A percentile compares a stretch with the other conserved stretches of the same genome.
These are phyloP conservation scores for Zychaea mexicana DNA, from an alignment of 371 early-diverging fungal genomes.

Conservation along the genomic window DNA sequence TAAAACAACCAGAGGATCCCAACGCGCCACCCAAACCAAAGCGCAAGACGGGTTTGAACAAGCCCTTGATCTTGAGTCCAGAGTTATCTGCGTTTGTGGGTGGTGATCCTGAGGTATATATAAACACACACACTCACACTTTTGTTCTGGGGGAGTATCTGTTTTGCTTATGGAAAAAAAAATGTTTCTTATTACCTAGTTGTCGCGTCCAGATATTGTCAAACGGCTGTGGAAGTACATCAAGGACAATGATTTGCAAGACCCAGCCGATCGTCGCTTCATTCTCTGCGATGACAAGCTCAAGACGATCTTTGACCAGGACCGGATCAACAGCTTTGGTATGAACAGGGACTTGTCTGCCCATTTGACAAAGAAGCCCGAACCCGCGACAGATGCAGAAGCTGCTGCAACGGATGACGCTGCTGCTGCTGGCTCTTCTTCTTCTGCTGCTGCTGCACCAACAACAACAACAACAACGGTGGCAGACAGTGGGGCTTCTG, in stretches of 20 bases:
- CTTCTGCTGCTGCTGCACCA: neutral
- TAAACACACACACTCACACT: too few species aligned
- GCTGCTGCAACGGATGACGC: neutral
- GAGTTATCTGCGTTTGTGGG: slow-evolving; percentile 50
- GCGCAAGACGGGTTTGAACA: slow-evolving; percentile 53
- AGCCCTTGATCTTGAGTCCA: slow-evolving; percentile 51
- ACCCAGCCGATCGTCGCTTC: slow-evolving; percentile 57
- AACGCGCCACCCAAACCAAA: slow-evolving; percentile 55
- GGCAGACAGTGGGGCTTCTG: neutral
- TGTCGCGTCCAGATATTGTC: slow-evolving; percentile 58
- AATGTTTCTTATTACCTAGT: too few species aligned
- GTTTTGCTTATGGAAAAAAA: too few species aligned
- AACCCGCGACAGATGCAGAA: slow-evolving; percentile 11
- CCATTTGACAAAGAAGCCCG: slow-evolving; percentile 51
- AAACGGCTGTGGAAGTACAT: slow-evolving; percentile 63
- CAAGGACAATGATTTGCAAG: slow-evolving; percentile 60
- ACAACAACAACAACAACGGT: neutral
- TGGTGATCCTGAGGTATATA: slow-evolving; percentile 49
- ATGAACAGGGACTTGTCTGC: slow-evolving; percentile 59
- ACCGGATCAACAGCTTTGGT: slow-evolving; percentile 56
- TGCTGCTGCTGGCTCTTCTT: neutral
- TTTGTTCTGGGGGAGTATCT: too few species aligned
- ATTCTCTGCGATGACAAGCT: slow-evolving; percentile 59
- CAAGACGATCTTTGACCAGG: slow-evolving; percentile 51
- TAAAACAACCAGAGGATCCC: slow-evolving; percentile 35